A percentile compares a stretch with the other conserved stretches of the same genome.
These are phyloP conservation scores for Nadsonia commutata DNA, from an alignment of 1,139 yeast genomes.

Conservation along the genomic window DNA sequence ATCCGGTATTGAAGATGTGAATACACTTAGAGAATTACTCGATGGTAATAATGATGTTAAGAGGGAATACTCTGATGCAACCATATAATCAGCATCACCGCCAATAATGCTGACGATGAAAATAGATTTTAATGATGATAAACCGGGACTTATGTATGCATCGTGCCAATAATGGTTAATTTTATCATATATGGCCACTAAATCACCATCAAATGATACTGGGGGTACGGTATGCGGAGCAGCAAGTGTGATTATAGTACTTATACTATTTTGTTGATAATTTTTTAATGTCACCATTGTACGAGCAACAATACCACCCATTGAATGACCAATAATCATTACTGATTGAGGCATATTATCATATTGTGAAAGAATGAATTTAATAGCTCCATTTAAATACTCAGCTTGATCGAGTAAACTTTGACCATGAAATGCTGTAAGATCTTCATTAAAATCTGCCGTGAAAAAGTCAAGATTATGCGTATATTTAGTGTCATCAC, in stretches of 20 bases:
- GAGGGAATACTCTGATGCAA: constrained; percentile 75
- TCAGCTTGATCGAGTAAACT: constrained; percentile 91
- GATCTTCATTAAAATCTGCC: constrained; percentile 90
- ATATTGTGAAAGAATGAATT: constrained; percentile 59
- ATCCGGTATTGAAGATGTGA: constrained; percentile 65
- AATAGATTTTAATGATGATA: constrained; percentile 20
- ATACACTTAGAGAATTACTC: constrained; percentile 59
- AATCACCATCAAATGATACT: constrained; percentile 70
- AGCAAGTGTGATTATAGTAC: constrained; percentile 60
- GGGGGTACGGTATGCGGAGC: constrained; percentile 83
- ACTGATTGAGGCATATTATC: constrained; percentile 41
- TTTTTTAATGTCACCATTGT: constrained; percentile 63
- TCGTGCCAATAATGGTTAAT: constrained; percentile 60
- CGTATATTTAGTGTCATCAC: background rate
- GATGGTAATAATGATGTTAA: constrained; percentile 50
- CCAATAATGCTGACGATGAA: constrained; percentile 52
- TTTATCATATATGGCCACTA: constrained; percentile 49
- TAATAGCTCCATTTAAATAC: constrained; percentile 74
- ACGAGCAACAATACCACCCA: constrained; percentile 82
- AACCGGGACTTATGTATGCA: constrained; percentile 24
- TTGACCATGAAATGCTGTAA: constrained; percentile 92
- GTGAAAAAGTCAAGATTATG: constrained; percentile 55
- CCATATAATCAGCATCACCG: constrained; percentile 49
- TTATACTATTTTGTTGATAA: constrained; percentile 47
- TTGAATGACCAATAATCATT: constrained; percentile 60